phyloP scores from a whole-genome alignment of 179 eudicot species.

The Dionaea muscipula region DNA sequence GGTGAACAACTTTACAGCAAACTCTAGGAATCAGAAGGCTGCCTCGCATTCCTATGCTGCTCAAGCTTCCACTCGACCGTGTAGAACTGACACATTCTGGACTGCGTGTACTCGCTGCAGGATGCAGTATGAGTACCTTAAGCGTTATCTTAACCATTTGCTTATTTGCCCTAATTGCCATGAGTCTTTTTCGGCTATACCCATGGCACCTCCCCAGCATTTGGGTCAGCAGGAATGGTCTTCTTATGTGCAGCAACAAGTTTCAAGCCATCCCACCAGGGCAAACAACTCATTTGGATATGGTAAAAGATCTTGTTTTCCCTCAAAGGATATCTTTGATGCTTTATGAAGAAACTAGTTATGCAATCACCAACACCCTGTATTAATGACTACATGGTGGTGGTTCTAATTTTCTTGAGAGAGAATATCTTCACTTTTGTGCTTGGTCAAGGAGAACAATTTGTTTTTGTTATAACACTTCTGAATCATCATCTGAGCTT shows the following conservation, averaged over 20 bases:
- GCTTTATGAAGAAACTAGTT: too few relatives aligned
- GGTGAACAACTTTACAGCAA: constrained; percentile 15
- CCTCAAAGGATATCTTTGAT: too few relatives aligned
- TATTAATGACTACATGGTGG: too few relatives aligned
- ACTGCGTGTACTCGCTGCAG: constrained; percentile 69
- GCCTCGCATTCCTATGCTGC: constrained; percentile 10
- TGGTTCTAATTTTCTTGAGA: too few relatives aligned
- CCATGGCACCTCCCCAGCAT: constrained; percentile 47
- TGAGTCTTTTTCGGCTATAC: constrained; percentile 53
- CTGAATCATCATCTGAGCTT: too few relatives aligned
- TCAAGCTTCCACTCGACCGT: constrained; percentile 15
- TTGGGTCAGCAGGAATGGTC: constrained; percentile 16
- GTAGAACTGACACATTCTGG: constrained; percentile 66
- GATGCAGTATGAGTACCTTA: constrained; percentile 91
- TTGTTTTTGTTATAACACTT: too few relatives aligned
- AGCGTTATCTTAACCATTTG: constrained; percentile 53
- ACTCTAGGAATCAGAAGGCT: constrained; percentile 16
- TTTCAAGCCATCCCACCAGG: constrained; percentile 11
- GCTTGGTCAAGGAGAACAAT: too few relatives aligned
- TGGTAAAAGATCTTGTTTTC: constrained; percentile 9
- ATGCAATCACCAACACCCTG: too few relatives aligned
- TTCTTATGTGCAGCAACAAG: constrained; percentile 12
- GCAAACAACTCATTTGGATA: not conserved
- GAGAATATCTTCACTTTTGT: too few relatives aligned
- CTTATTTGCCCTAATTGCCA: constrained; percentile 79